Base-by-base conservation (phyloP, 495 filamentous ascomycete genomes). In the Penicillium macrosclerotiorum region DNA sequence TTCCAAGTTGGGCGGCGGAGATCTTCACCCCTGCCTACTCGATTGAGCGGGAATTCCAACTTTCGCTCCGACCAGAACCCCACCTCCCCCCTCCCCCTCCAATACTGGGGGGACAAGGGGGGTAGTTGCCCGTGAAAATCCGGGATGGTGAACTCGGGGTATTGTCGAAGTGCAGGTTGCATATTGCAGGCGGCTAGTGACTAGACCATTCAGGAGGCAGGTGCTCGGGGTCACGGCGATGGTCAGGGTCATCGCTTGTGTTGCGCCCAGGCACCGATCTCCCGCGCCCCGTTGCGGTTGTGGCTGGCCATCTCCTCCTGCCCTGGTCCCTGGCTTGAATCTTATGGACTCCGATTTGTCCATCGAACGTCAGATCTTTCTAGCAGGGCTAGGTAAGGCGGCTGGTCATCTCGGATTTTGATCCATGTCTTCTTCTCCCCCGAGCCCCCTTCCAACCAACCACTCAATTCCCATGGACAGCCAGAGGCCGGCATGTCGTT, bases 191-290 rank as follows among this genome's bases (percentile, higher is more conserved):
- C 4, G 5, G 18, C 6, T 25, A n/a, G 17, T 4, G 5, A 13
- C 20, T 14, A 13, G 20, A 11, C 20, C 19, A 20, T 24, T n/a
- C 19, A 37, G 12, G 35, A 24, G 19, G 6, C 0, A n/a, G n/a
- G n/a, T n/a, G n/a, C n/a, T n/a, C n/a, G n/a, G n/a, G n/a, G n/a
- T n/a, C n/a, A n/a, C n/a, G n/a, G n/a, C n/a, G n/a, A n/a, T n/a
- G n/a, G n/a, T n/a, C n/a, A n/a, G n/a, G n/a, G n/a, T n/a, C n/a
- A n/a, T n/a, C n/a, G n/a, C n/a, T n/a, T 12, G 7, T 38, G 13
- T 16, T 27, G 30, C 37, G 25, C 17, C 53, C 40, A 45, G 48
- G 49, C 48, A 56, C 37, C 53, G 53, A 56, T 56, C 53, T 56
- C 53, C 53, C 53, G 52, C 33, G 14, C 40, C 36, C n/a, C 46